Percentiles rank a stretch among this genome's conserved stretches.
Evolutionary conservation across 1,284 basidiomycete species (phyloP).

Genomic region (Tilletia walkeri): DNA sequence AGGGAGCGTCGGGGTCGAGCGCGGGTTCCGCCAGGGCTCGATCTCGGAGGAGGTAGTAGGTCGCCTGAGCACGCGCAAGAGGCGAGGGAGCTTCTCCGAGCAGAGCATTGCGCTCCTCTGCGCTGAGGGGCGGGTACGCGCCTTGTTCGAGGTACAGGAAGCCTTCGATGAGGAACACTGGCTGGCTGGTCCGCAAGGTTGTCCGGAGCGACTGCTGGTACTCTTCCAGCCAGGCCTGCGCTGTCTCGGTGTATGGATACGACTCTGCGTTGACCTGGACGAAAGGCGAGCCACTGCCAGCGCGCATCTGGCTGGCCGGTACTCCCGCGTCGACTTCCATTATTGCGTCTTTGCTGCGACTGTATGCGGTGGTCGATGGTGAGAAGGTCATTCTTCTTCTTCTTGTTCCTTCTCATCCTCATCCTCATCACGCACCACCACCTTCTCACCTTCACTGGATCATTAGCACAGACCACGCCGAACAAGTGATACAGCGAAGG

Average conservation of each 20-base stretch:
- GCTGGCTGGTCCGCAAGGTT: neutral
- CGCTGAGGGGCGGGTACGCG: neutral
- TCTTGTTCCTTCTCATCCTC: neutral
- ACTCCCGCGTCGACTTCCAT: too few species aligned
- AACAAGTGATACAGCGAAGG: neutral
- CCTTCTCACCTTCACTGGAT: neutral
- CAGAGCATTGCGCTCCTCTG: neutral
- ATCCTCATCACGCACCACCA: slow-evolving; percentile 1
- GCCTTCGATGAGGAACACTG: neutral
- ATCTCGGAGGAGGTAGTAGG: slow-evolving; percentile 11
- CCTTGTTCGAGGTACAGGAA: neutral
- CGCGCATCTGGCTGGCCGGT: too few species aligned
- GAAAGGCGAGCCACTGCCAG: too few species aligned
- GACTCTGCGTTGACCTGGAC: too few species aligned
- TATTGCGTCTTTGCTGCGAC: too few species aligned
- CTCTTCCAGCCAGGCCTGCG: neutral
- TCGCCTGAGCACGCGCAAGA: neutral
- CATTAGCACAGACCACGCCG: neutral
- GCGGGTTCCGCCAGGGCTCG: neutral
- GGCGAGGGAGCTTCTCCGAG: neutral
- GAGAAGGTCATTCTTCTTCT: too few species aligned
- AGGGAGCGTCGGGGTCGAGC: neutral
- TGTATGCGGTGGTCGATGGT: too few species aligned
- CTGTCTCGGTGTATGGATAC: too few species aligned
- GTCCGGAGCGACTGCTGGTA: neutral